These are phyloP conservation scores for Yarrowia bubula DNA, from an alignment of 805 yeast species.

Conservation along the genomic window DNA sequence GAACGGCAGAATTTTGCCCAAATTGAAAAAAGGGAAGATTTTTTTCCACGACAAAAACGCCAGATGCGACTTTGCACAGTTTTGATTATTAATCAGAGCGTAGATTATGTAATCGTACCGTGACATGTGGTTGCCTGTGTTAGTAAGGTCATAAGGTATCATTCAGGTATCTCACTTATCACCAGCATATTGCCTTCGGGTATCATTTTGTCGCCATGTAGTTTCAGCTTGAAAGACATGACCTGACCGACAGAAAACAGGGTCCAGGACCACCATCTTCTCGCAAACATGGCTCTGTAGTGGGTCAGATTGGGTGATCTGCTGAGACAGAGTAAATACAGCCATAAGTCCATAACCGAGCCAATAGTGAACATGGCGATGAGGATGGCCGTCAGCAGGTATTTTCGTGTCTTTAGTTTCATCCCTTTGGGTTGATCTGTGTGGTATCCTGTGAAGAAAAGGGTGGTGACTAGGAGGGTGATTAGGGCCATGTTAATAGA, in stretches of 20 bases:
- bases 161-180: constrained; percentile 35
- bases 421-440: background rate
- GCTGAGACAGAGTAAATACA: background rate
- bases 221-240: background rate
- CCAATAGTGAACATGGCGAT: constrained; percentile 13
- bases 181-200: constrained; percentile 16
- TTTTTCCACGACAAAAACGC: constrained; percentile 28
- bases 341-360: constrained; percentile 1
- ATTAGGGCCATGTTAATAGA: too few species aligned
- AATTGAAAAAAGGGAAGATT: constrained; percentile 33
- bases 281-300: constrained; percentile 2
- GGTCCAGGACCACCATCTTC: constrained; percentile 23
- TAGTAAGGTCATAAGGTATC: background rate
- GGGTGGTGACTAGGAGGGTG: background rate
- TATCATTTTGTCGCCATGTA: constrained; percentile 8
- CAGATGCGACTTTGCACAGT: background rate
- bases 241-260: background rate
- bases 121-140: constrained; percentile 17
- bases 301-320: constrained; percentile 2
- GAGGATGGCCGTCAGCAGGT: background rate
- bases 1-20: constrained; percentile 28
- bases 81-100: background rate
- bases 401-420: background rate
- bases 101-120: constrained; percentile 6
- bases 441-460: background rate